Conservation (phyloP, 257 asterid genomes). For the Thymus quinquecostatus region DNA sequence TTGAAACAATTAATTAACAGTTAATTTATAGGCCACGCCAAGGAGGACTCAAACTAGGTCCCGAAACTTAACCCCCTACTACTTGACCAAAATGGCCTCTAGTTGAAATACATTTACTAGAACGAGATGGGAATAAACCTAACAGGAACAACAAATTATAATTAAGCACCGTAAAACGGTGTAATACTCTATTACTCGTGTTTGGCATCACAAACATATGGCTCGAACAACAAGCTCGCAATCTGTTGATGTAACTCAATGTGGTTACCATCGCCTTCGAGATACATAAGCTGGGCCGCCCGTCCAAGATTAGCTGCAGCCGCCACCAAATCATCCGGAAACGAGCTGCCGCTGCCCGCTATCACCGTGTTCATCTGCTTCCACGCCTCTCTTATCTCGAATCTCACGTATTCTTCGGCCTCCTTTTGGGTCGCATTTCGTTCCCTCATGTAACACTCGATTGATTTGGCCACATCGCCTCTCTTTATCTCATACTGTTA, state of each 20-base stretch:
- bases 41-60: too few relatives aligned
- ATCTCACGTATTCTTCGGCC: conserved; percentile 20
- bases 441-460: conserved; percentile 55
- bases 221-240: conserved; percentile 34
- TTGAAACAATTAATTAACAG: too few relatives aligned
- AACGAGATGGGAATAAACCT: too few relatives aligned
- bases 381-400: conserved; percentile 26
- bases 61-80: too few relatives aligned
- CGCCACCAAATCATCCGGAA: conserved; percentile 28
- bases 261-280: conserved; percentile 54
- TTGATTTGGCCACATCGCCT: conserved; percentile 37
- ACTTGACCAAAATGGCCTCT: too few relatives aligned
- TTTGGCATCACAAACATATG: neutral
- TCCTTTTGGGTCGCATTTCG: conserved; percentile 30
- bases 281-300: conserved; percentile 51
- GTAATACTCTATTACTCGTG: too few relatives aligned
- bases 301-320: conserved; percentile 47
- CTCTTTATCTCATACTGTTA: conserved; percentile 12
- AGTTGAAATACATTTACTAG: too few relatives aligned
- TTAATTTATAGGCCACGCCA: too few relatives aligned
- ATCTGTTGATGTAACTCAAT: conserved; percentile 37
- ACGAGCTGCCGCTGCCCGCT: neutral
- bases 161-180: neutral
- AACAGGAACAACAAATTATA: too few relatives aligned
- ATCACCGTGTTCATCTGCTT: conserved; percentile 41